Percentiles rank a stretch among this genome's conserved stretches.
Evolutionary conservation across 495 filamentous ascomycete species (phyloP).

Genomic region (Aspergillus heteromorphus): DNA sequence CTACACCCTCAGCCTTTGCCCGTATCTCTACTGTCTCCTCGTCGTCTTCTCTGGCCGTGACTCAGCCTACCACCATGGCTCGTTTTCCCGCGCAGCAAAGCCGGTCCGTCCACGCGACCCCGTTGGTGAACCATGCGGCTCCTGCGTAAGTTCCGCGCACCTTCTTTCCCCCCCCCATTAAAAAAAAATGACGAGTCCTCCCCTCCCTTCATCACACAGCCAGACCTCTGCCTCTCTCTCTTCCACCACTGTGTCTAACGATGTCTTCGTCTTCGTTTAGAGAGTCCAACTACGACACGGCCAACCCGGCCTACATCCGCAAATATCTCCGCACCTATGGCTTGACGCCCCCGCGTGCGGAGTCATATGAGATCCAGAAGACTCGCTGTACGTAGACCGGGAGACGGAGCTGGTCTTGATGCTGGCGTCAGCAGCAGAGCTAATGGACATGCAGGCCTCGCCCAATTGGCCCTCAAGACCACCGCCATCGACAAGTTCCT

Average conservation of each 20-base stretch:
- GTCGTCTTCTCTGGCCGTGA: constrained; percentile 18
- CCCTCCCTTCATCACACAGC: neutral
- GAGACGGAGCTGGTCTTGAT: neutral
- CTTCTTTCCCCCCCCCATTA: neutral
- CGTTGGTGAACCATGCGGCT: constrained; percentile 32
- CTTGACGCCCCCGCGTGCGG: constrained; percentile 63
- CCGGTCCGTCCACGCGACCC: constrained; percentile 36
- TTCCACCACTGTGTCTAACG: neutral
- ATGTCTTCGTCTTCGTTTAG: constrained; percentile 11
- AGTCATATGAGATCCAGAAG: constrained; percentile 64
- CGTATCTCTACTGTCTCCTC: constrained; percentile 5
- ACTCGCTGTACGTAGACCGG: constrained; percentile 51
- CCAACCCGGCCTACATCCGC: constrained; percentile 58
- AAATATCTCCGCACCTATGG: constrained; percentile 67
- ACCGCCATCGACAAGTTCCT: constrained; percentile 90
- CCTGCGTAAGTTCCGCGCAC: constrained; percentile 28
- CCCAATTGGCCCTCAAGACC: constrained; percentile 69
- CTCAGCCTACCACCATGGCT: constrained; percentile 35
- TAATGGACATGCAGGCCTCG: constrained; percentile 44
- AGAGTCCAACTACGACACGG: constrained; percentile 54
- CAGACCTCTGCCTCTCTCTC: neutral
- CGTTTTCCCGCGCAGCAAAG: constrained; percentile 39
- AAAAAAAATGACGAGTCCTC: too few relatives aligned
- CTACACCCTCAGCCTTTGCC: neutral
- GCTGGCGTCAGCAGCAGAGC: neutral